Evolutionary conservation across 78 protist species (phyloP), one percentile per base, ranked within the genome.

Genomic region (Salpingoeca rosetta): DNA sequence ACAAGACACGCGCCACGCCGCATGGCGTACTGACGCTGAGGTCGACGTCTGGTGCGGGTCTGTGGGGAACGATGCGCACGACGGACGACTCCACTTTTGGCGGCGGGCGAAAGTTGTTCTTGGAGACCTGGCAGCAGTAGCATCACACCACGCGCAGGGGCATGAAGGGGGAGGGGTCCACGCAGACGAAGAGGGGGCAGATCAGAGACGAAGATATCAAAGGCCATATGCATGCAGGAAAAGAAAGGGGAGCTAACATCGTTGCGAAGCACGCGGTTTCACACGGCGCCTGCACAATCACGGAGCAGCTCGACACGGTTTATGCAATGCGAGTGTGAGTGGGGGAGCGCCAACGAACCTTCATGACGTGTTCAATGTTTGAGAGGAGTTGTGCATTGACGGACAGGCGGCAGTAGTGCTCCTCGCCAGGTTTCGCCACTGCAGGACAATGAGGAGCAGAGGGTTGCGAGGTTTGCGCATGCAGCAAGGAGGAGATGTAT

Each of bases 1-100:
- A n/a, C n/a, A n/a, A n/a, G n/a, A n/a, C n/a, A n/a, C n/a, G n/a
- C 37, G 43, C 27, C 45, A 25, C 37, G 81, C 27, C 42, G 73
- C 1, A 10, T 38, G 56, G 12, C 45, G 31, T 44, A 38, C 93
- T 25, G 76, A 91, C 96, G 36, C 84, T 36, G 74, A 98, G 96
- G 82, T 97, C 89, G 77, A 98, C 81, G 25, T 92, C 94, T 37
- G 99, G 99, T 17, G 96, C 96, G 2, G 99, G 99, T 65, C 91
- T 87, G 77, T 82, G 76, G 76, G 99, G 99, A 79, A 91, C 95
- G 40, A 99, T 90, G 65, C 94, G 81, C 44, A 99, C 96, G 12
- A 99, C 99, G 17, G 90, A 57, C 31, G 99, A 97, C 72, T 99
- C 99, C 36, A 99, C 99, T 81, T 99, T 96, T 28, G 99, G 99